These are phyloP conservation scores for Nakataea oryzae DNA, from an alignment of 2,329 filamentous ascomycete genomes.

Conservation along the genomic window DNA sequence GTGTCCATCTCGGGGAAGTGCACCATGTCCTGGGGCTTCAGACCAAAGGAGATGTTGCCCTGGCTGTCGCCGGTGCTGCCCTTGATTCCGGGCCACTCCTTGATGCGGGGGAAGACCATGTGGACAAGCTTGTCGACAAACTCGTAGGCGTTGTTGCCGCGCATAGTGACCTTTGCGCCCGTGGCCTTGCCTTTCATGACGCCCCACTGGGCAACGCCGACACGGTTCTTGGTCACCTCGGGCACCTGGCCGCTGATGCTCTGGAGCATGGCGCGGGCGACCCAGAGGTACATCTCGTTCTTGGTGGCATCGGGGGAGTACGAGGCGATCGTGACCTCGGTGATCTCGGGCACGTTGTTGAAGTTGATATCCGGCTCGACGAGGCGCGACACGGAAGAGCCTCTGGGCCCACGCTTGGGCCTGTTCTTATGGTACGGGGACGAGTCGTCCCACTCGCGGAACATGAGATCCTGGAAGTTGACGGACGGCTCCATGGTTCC, in stretches of 20 bases:
- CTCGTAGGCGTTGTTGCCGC: constrained; percentile 74
- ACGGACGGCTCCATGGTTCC: constrained; percentile 47
- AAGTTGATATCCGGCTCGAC: constrained; percentile 68
- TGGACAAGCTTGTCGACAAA: constrained; percentile 87
- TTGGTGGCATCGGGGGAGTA: constrained; percentile 60
- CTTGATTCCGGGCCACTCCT: constrained; percentile 74
- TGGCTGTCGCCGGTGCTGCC: constrained; percentile 69
- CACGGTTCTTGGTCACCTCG: constrained; percentile 56
- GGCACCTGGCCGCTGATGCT: constrained; percentile 73
- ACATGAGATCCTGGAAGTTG: constrained; percentile 50
- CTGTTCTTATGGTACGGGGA: constrained; percentile 94
- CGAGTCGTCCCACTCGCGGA: constrained; percentile 72
- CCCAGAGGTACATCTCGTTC: constrained; percentile 66
- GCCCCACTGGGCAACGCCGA: constrained; percentile 65
- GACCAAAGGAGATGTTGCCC: constrained; percentile 78
- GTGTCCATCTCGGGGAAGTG: constrained; percentile 90
- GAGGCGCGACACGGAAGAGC: constrained; percentile 59
- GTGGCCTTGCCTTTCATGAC: constrained; percentile 61
- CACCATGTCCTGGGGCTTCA: constrained; percentile 64
- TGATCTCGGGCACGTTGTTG: constrained; percentile 74
- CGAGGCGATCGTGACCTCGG: constrained; percentile 70
- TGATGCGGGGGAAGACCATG: constrained; percentile 86
- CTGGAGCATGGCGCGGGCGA: constrained; percentile 76
- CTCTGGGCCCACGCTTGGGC: constrained; percentile 73
- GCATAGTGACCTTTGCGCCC: constrained; percentile 66